Evolutionary conservation across 352 stramenopile species (phyloP).

Genomic region (Aphanomyces astaci): DNA sequence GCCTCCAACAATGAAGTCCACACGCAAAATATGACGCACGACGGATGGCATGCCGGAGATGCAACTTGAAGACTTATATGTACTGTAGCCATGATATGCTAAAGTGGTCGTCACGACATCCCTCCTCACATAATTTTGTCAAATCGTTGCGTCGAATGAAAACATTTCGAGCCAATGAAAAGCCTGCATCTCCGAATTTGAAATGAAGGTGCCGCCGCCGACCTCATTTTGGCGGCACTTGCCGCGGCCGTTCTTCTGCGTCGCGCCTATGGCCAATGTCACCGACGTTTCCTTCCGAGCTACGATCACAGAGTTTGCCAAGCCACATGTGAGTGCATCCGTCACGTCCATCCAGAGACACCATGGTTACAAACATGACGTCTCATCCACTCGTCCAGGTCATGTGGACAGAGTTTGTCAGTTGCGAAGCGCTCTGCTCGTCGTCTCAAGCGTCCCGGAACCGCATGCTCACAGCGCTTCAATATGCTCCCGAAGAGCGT

Average conservation of each 20-base stretch:
- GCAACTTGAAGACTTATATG: no score
- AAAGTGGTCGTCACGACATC: not conserved
- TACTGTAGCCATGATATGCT: not conserved
- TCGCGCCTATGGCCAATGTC: conserved; percentile 81
- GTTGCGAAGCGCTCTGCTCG: conserved; percentile 62
- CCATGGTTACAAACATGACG: not conserved
- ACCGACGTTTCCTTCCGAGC: conserved; percentile 64
- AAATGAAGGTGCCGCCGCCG: not conserved
- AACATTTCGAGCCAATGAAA: conserved; percentile 8
- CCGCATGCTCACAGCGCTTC: conserved; percentile 72
- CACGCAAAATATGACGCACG: no score
- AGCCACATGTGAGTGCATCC: conserved; percentile 38
- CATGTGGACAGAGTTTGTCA: conserved; percentile 84
- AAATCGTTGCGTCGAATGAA: not conserved
- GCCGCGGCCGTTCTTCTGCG: conserved; percentile 62
- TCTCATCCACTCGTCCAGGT: conserved; percentile 23
- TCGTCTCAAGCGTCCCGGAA: conserved; percentile 46
- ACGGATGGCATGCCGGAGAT: no score
- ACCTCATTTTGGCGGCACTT: conserved; percentile 51
- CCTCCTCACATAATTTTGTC: not conserved
- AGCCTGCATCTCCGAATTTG: no score
- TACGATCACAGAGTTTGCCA: conserved; percentile 66
- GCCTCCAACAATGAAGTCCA: not conserved
- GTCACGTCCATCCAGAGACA: not conserved
- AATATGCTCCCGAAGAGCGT: conserved; percentile 62